Base-by-base conservation (phyloP, 2,329 filamentous ascomycete genomes). In the Trichoderma cornu-damae region DNA sequence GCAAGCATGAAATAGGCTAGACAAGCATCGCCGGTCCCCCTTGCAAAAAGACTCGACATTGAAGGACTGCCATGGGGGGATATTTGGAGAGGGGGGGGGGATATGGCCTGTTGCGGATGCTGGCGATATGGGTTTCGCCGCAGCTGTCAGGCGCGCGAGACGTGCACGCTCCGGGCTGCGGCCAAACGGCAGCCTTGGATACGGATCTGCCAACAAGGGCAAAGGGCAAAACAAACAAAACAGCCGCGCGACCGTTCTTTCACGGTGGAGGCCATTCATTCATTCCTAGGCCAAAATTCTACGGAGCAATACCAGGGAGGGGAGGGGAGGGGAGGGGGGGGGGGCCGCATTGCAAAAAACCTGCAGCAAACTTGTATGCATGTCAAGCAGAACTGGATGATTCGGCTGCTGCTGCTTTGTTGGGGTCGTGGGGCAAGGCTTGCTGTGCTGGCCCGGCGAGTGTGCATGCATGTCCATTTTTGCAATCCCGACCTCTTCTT, bases 1-100 rank as follows among this genome's bases (percentile, higher is more conserved):
- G 44, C 53, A 56, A n/a, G 53, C 53, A 56, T 48, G 26, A 56
- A 56, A 22, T 48, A 28, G 44, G 53, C 53, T 56, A 56, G 53
- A 48, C 53, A 56, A 47, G 53, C 53, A 56, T 56, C 22, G 34
- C 24, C 6, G n/a, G 46, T 40, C 32, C 53, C 53, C 53, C 50
- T 44, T 42, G 38, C 38, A 44, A 54, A 43, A 22, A 30, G n/a
- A 35, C 20, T 43, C 44, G 53, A 56, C 42, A 56, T 56, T 56
- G 53, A 48, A 56, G 53, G 53, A 56, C 44, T 42, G 44, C 38
- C 40, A 56, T 56, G 42, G 52, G 32, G 22, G 43, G 32, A 55
- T 30, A 43, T 32, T 22, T 40, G 30, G 28, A n/a, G n/a, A n/a
- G n/a, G n/a, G n/a, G n/a, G n/a, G n/a, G n/a, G n/a, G n/a, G n/a